Evolutionary conservation across 2,329 filamentous ascomycete species (phyloP), one percentile per base, ranked within the genome.

Genomic region (Diaporthe sp.): DNA sequence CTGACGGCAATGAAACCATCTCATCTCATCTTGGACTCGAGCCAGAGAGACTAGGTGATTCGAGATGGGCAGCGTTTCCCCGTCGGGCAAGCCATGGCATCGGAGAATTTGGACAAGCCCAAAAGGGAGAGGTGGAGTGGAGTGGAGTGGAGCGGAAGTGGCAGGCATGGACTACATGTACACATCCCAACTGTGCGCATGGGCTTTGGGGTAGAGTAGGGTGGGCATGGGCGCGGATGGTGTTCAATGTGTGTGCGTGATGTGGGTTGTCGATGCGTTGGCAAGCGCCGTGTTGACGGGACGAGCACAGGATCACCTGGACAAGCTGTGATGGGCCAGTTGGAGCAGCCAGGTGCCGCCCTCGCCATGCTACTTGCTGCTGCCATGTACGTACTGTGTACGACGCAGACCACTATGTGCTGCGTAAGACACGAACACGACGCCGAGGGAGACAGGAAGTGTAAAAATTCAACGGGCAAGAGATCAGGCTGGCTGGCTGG

Each of bases 241-340:
- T 40, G 68, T 25, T 52, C 30, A 35, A 25, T 60, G 55, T 47
- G 55, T 58, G n/a, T n/a, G n/a, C n/a, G n/a, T n/a, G n/a, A 33
- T n/a, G 57, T 72, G 70, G 70, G 70, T 61, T 68, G 70, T 54
- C 40, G 70, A 72, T 72, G 70, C 57, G 70, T 54, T 72, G 70
- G 70, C 70, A 72, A 72, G 70, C 70, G 70, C 70, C 70, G 57
- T 25, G 33, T 72, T 64, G 60, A 38, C 33, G 28, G 50, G 60
- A 72, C n/a, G 57, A 52, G 60, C 57, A 72, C 57, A 61, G 57
- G 57, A 61, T 61, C 55, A 61, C 57, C 70, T 72, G 55, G 45
- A 40, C 69, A 72, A 22, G 55, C n/a, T 42, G 15, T 30, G 57
- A 64, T 72, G 70, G 50, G 54, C 45, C 70, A 25, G 28, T n/a